A percentile compares a stretch with the other conserved stretches of the same genome.
Conservation (phyloP, 225 moss, liverwort and hornwort species). For the Physcomitrellopsis africana region DNA sequence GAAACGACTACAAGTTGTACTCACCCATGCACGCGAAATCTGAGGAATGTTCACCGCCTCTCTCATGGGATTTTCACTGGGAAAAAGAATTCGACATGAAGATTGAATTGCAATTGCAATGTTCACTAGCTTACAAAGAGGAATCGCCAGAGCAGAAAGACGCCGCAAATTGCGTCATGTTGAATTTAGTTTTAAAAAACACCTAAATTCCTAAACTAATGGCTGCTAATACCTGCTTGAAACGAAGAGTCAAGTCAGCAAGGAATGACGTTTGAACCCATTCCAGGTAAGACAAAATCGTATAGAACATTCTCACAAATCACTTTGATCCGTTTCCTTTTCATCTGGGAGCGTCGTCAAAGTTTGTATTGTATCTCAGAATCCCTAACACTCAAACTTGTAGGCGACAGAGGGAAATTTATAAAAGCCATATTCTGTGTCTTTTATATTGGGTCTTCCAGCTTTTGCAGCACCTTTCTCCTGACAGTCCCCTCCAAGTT, state of each 20-base stretch:
- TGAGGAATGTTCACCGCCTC: not conserved
- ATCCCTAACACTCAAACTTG: conserved; percentile 3
- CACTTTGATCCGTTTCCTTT: not conserved
- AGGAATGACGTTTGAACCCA: not conserved
- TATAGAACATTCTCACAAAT: not conserved
- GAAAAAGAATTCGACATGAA: not conserved
- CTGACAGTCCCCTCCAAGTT: not conserved
- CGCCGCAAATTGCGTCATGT: not conserved
- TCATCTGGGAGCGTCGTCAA: not conserved
- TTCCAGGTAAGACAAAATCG: not conserved
- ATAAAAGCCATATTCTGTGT: conserved; percentile 5
- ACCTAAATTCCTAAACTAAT: not conserved
- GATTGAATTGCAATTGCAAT: not conserved
- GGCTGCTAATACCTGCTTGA: not conserved
- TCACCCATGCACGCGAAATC: too few species aligned
- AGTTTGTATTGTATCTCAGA: not conserved
- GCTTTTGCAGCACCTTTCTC: conserved; percentile 27
- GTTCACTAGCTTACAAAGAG: not conserved
- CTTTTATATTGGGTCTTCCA: not conserved
- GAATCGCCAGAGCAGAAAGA: not conserved
- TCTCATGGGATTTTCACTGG: not conserved
- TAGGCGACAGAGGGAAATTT: not conserved
- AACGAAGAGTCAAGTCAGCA: not conserved
- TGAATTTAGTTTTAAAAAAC: not conserved
- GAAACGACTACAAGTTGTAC: not conserved